Percentiles rank a stretch among this genome's conserved stretches.
Evolutionary conservation across 495 filamentous ascomycete species (phyloP).

Genomic region (Hypoxylon perforatum): DNA sequence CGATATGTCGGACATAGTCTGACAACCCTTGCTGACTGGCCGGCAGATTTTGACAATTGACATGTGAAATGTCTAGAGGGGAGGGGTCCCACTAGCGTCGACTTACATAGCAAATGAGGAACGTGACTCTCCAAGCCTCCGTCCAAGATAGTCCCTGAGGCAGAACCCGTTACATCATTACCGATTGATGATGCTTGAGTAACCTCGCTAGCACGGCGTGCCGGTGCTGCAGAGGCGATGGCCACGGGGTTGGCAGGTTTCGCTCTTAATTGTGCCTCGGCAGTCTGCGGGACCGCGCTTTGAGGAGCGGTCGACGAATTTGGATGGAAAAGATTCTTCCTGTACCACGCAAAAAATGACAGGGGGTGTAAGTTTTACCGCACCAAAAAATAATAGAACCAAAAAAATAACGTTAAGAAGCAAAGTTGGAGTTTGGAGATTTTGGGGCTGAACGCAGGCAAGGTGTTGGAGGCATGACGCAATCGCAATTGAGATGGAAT

Average conservation of each 20-base stretch:
- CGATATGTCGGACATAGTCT: constrained; percentile 27
- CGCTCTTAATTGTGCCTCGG: constrained; percentile 54
- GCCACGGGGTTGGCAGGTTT: constrained; percentile 48
- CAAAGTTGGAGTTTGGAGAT: constrained; percentile 23
- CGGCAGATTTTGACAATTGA: constrained; percentile 35
- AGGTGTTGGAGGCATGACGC: constrained; percentile 26
- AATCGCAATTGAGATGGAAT: constrained; percentile 28
- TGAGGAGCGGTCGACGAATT: constrained; percentile 35
- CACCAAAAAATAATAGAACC: constrained; percentile 8
- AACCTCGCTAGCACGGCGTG: constrained; percentile 43
- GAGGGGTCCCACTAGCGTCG: constrained; percentile 25
- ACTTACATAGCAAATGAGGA: constrained; percentile 71
- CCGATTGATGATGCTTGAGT: constrained; percentile 44
- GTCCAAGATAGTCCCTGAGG: constrained; percentile 39
- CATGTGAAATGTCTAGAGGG: constrained; percentile 44
- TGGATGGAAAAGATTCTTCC: constrained; percentile 54
- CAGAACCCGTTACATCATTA: constrained; percentile 42
- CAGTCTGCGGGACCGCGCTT: constrained; percentile 40
- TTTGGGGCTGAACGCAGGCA: constrained; percentile 17
- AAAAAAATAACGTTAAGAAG: constrained; percentile 25
- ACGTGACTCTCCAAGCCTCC: constrained; percentile 57
- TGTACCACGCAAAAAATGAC: constrained; percentile 40
- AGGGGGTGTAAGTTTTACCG: constrained; percentile 41
- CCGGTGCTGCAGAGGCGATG: constrained; percentile 40
- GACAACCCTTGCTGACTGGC: constrained; percentile 22